Base-by-base conservation (phyloP, 2,329 filamentous ascomycete genomes). In the Apiospora sp. region DNA sequence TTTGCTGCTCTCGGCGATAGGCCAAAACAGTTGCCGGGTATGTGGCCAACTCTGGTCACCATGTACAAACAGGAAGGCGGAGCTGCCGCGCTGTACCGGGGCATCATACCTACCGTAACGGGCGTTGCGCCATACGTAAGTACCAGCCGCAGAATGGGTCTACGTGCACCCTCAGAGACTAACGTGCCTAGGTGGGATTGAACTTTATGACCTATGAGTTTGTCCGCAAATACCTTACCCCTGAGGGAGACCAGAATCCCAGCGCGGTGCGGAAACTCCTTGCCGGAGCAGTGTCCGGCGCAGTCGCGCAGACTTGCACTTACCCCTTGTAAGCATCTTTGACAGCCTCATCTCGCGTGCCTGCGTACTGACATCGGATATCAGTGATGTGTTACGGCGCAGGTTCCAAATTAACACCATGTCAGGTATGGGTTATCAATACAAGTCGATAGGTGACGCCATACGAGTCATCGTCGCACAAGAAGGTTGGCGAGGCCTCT, bases 121-220 rank as follows among this genome's bases (percentile, higher is more conserved):
- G 96, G 96, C 69, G 96, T 99, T 46, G 96, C 96, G 54, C 96
- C 96, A 76, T 98, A 98, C 81, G 96, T 94, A 83, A 73, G 85
- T 80, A 73, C 51, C 12, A 48, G 14, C 10, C 2, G 7, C 67
- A 68, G 49, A 44, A 46, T 70, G 71, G 73, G 68, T 73, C 72
- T 43, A 14, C 48, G 48, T 49, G n/a, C 37, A 43, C 43, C 68
- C 22, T 64, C 24, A 24, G 27, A 69, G 22, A 34, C 58, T 64
- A n/a, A 64, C 41, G 70, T 24, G 41, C n/a, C 14, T 77, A 95
- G 92, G 93, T 99, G 74, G 96, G 96, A 51, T 87, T 99, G 71
- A 99, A 99, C 82, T 99, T 99, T 83, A 98, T 98, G 95, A 94
- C 94, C 7, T 99, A 99, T 83, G 96, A 99, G 83, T 92, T 92